A percentile compares a stretch with the other conserved stretches of the same genome.
Evolutionary conservation across 257 asterid species (phyloP).

Genomic region (Ophiorrhiza pumila): DNA sequence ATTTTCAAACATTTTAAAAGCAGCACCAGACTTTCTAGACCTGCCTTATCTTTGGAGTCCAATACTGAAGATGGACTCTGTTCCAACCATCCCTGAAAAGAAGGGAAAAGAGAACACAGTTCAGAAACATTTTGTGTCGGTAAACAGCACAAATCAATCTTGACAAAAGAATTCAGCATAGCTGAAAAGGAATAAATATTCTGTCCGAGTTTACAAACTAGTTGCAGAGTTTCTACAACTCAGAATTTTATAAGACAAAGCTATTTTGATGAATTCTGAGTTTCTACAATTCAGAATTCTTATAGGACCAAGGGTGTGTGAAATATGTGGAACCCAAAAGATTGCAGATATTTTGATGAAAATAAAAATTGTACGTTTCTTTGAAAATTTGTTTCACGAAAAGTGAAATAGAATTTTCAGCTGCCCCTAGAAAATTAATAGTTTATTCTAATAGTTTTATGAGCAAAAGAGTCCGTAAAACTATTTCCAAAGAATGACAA

Average conservation of each 20-base stretch:
- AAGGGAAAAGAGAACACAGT: neutral
- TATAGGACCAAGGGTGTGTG: neutral
- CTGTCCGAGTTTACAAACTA: neutral
- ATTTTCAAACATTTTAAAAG: conserved; percentile 71
- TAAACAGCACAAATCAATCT: neutral
- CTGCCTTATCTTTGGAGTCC: conserved; percentile 36
- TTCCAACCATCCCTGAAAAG: conserved; percentile 56
- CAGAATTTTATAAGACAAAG: neutral
- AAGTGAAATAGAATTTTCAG: neutral
- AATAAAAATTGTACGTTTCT: too few species aligned
- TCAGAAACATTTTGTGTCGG: neutral
- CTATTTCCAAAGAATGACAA: neutral
- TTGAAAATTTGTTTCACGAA: neutral
- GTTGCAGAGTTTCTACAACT: neutral
- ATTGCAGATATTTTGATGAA: neutral
- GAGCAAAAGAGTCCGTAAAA: neutral
- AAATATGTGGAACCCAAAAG: neutral
- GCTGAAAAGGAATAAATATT: neutral
- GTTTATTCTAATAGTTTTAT: neutral
- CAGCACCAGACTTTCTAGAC: conserved; percentile 52
- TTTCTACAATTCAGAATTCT: neutral
- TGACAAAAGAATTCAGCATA: neutral
- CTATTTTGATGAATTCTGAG: too few species aligned
- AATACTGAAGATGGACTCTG: conserved; percentile 31
- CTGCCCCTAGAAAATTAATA: neutral